Conservation (phyloP, 352 stramenopile genomes). For the Nothophytophthora sp. region DNA sequence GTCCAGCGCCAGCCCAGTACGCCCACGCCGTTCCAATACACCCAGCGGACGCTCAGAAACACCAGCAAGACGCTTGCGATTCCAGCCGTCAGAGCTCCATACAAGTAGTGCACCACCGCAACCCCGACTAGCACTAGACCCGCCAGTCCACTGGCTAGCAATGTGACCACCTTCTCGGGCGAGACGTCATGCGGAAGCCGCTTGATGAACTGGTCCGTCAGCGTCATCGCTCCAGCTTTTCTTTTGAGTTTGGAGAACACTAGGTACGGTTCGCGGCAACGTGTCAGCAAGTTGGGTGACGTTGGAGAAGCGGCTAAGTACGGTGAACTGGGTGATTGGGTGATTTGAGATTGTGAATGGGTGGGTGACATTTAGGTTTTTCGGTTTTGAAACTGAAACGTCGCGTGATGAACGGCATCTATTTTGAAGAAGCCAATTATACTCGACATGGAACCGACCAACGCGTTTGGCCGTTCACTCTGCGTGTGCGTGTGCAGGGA, state of each 20-base stretch:
- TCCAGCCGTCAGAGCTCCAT: conserved; percentile 17
- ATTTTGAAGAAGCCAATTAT: no score
- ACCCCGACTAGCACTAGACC: conserved; percentile 10
- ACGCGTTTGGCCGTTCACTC: background rate
- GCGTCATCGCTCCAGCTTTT: conserved; percentile 14
- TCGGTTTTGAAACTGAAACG: no score
- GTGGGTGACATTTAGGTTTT: no score
- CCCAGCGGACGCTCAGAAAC: conserved; percentile 38
- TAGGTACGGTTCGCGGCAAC: no score
- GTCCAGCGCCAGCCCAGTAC: conserved; percentile 47
- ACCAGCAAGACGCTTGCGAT: conserved; percentile 19
- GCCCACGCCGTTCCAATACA: conserved; percentile 67
- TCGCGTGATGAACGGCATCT: no score
- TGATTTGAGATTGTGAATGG: no score
- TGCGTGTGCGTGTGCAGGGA: background rate
- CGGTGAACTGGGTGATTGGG: no score
- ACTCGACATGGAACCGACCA: background rate
- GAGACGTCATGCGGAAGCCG: conserved; percentile 48
- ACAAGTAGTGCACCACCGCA: conserved; percentile 19
- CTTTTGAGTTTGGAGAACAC: background rate
- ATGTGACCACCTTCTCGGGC: conserved; percentile 26
- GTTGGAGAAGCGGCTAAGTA: background rate
- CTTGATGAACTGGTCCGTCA: conserved; percentile 24
- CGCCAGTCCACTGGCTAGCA: conserved; percentile 1
- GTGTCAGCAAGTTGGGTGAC: no score